Evolutionary conservation across 352 stramenopile species (phyloP), one percentile per base, ranked within the genome.

Genomic region (Pythium apleroticum): DNA sequence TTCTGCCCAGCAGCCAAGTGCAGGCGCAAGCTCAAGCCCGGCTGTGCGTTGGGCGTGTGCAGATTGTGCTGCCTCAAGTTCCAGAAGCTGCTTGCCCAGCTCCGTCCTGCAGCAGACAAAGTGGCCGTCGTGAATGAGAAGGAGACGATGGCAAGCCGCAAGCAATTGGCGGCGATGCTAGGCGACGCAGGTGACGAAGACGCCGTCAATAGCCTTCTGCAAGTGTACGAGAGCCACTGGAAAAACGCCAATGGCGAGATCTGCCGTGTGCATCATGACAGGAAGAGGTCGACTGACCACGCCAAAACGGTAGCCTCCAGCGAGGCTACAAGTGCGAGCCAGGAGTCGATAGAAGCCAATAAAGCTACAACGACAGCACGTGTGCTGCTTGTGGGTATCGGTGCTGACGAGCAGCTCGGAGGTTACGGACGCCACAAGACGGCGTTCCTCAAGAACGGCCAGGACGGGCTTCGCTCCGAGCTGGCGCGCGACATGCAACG

Each of bases 371-470:
- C 82, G 5, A 57, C 25, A 30, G 81, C 77, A 3, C 72, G 82
- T 19, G 85, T 98, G 10, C 65, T 99, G 46, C 70, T 98, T 15
- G 87, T 95, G 33, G 95, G 95, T 9, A 95, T 98, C 63, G 97
- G 97, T 17, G 97, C 97, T 2, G 96, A 99, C 69, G 97, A 99
- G 69, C 93, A 98, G 74, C 81, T 99, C 22, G 96, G 79, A 49
- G 97, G 84, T 3, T 99, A 99, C 74, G 91, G 92, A 37, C 83
- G 96, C 39, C 97, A 99, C 68, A 78, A 90, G 30, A 97, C 89
- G 14, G 91, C 93, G 22, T 97, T 91, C 68, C 52, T 73, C 14
- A 74, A 76, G 25, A 69, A 71, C 37, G 88, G 88, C 41, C 67
- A 69, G 54, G 65, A 76, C 28, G 74, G 69, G 9, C 72, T 99